Evolutionary conservation across 1,139 yeast species (phyloP), one percentile per base, ranked within the genome.

Genomic region (Cylindricascospora bacillispora): DNA sequence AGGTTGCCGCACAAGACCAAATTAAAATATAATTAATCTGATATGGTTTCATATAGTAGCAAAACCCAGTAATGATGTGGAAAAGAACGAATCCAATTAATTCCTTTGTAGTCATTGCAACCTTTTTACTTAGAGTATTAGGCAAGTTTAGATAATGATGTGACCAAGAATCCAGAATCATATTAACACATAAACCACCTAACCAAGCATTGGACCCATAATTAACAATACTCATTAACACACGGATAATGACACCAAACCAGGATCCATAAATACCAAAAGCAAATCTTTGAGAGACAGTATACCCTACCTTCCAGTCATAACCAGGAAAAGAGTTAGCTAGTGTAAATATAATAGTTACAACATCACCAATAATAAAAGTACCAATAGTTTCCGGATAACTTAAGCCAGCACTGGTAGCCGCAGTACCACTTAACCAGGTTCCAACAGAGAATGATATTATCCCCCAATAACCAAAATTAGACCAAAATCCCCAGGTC

Each of bases 281-380:
- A 2, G 61, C 57, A 26, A 63, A 54, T 44, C 70, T 54, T 36
- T 63, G 65, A 22, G 60, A 56, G 17, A 65, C 37, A 2, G 70
- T 60, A 39, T 52, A 65, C 9, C 70, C 70, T 25, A 65, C 57
- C 43, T 63, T 66, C 54, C 60, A 65, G 32, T 58, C 59, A 16
- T 47, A 45, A 26, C 70, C 70, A 1, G 65, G 66, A 30, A 49
- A 55, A n/a, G 63, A 57, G 42, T 59, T 62, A 4, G 63, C 54
- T 20, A 59, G 35, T 6, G 69, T 60, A 34, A 59, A 50, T 9
- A 49, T 14, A 20, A 60, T 44, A 10, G 64, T 59, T 9, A 65
- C 38, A n/a, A 59, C 43, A 41, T 63, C 65, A 27, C 67, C 69
- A 13, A 65, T 39, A 23, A 62, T 53, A 33, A 59, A 58, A 17